phyloP scores from a whole-genome alignment of 2,329 filamentous ascomycete genomes.

The Aureobasidium sp. region DNA sequence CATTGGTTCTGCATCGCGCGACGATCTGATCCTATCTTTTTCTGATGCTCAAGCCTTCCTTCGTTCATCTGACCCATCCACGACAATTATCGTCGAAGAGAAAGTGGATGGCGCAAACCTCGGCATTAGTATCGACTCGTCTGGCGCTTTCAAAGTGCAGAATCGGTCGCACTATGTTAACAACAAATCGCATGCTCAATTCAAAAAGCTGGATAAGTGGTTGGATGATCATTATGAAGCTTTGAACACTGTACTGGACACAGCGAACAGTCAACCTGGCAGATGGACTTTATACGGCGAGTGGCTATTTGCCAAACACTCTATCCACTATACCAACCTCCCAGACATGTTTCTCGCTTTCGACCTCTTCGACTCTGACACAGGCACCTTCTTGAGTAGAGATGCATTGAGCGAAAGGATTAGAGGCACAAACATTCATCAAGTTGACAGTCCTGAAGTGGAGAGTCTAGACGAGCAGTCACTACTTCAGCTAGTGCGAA shows the following conservation, averaged over 20 bases:
- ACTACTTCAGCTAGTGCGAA: background rate
- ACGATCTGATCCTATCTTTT: constrained; percentile 6
- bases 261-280: background rate
- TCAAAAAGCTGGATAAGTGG: constrained; percentile 12
- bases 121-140: constrained; percentile 8
- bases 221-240: constrained; percentile 2
- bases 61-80: background rate
- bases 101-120: constrained; percentile 17
- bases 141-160: constrained; percentile 5
- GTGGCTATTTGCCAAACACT: constrained; percentile 15
- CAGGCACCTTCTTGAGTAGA: constrained; percentile 3
- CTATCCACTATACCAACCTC: constrained; percentile 11
- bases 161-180: constrained; percentile 13
- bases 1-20: constrained; percentile 11
- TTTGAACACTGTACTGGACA: background rate
- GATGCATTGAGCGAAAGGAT: background rate
- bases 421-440: constrained; percentile 4
- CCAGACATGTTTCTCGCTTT: constrained; percentile 14
- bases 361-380: constrained; percentile 13
- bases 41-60: constrained; percentile 5
- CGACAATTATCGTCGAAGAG: constrained; percentile 8
- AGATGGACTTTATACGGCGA: constrained; percentile 16
- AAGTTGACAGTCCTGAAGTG: background rate
- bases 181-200: constrained; percentile 10
- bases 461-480: background rate